These are phyloP conservation scores for Sclerotinia glacialis DNA, from an alignment of 2,329 filamentous ascomycete genomes.

Conservation along the genomic window DNA sequence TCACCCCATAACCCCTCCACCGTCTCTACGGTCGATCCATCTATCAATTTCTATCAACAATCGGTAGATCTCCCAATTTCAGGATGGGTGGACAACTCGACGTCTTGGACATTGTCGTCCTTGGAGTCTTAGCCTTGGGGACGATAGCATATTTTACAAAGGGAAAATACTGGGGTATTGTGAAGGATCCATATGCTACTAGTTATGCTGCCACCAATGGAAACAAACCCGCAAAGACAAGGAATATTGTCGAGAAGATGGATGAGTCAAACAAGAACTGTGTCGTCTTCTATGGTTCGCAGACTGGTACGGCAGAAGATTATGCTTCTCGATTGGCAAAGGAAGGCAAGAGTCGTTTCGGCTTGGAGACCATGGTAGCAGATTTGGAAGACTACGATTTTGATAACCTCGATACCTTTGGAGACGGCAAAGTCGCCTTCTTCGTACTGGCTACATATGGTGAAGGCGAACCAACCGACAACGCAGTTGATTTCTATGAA, in stretches of 20 bases:
- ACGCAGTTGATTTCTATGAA: slow-evolving; percentile 98
- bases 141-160: slow-evolving; percentile 97
- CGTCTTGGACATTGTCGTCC: slow-evolving; percentile 90
- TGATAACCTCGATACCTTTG: slow-evolving; percentile 85
- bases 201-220: slow-evolving; percentile 67
- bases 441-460: slow-evolving; percentile 97
- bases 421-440: slow-evolving; percentile 86
- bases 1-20: neutral
- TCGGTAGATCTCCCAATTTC: neutral
- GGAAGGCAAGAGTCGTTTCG: slow-evolving; percentile 94
- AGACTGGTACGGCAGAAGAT: slow-evolving; percentile 97
- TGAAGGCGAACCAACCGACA: slow-evolving; percentile 97
- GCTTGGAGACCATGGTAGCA: slow-evolving; percentile 95
- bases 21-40: neutral
- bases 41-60: neutral
- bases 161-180: slow-evolving; percentile 85
- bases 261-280: slow-evolving; percentile 95
- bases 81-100: slow-evolving; percentile 83
- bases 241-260: slow-evolving; percentile 94
- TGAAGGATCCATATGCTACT: slow-evolving; percentile 83
- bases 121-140: slow-evolving; percentile 77
- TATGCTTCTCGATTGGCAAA: slow-evolving; percentile 95
- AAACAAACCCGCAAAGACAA: slow-evolving; percentile 76
- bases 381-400: slow-evolving; percentile 98
- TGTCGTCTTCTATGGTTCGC: slow-evolving; percentile 96